Percentiles rank a stretch among this genome's conserved stretches.
phyloP scores from a whole-genome alignment of 345 rosid species.

The Raphanus sativus region DNA sequence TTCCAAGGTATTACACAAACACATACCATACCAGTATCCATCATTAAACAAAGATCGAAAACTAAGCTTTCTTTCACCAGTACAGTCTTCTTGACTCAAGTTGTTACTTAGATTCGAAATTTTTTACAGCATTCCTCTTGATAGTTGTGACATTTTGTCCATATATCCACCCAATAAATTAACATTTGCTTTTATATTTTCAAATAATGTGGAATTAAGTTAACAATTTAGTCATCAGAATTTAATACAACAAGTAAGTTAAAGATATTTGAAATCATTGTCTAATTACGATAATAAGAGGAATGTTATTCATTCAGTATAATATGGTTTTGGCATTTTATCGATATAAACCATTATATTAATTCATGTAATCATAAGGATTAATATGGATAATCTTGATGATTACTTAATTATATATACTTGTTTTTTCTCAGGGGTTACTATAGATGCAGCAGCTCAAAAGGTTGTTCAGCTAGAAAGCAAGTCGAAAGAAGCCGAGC shows the following conservation, averaged over 20 bases:
- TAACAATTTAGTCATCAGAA: not conserved
- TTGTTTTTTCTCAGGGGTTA: conserved; percentile 60
- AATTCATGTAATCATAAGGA: not conserved
- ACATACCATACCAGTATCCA: not conserved
- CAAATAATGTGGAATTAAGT: not conserved
- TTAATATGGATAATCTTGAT: not conserved
- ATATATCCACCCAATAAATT: not conserved
- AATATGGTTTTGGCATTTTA: not conserved
- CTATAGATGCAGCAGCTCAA: conserved; percentile 94
- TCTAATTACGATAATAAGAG: not conserved
- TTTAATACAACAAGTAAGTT: not conserved
- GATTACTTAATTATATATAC: not conserved
- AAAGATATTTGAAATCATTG: not conserved
- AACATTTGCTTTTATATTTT: not conserved
- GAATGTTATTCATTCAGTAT: not conserved
- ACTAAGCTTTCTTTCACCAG: not conserved
- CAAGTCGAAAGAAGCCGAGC: conserved; percentile 96
- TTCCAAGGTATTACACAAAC: conserved; percentile 70
- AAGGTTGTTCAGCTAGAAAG: conserved; percentile 94
- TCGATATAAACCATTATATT: not conserved
- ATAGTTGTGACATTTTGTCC: conserved; percentile 13
- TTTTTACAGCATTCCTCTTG: conserved; percentile 3
- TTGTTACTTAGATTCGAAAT: conserved; percentile 21
- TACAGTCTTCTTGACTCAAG: conserved; percentile 13
- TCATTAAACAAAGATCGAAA: not conserved